Evolutionary conservation across 768 basidiomycete genomes (phyloP).

Genomic region (Lactifluus subvellereus): DNA sequence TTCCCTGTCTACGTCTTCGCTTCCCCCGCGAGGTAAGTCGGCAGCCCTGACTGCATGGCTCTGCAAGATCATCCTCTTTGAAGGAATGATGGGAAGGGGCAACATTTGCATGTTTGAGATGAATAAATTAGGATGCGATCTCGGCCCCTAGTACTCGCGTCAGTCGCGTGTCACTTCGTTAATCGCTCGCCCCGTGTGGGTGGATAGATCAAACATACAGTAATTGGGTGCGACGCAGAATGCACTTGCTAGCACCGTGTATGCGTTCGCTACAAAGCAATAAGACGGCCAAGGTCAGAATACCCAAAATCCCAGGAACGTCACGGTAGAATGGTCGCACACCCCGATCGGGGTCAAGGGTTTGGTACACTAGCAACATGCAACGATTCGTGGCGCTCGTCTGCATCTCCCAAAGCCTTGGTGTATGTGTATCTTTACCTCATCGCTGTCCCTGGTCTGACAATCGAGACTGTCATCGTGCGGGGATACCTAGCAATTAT

Average conservation of each 20-base stretch:
- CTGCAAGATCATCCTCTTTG: background rate
- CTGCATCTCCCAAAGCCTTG: background rate
- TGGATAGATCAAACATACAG: background rate
- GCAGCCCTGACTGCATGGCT: background rate
- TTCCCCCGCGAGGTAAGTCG: background rate
- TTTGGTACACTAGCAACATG: background rate
- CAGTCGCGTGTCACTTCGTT: background rate
- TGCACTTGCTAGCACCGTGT: background rate
- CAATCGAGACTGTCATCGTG: background rate
- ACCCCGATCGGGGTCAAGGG: background rate
- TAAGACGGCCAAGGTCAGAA: background rate
- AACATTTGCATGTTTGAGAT: background rate
- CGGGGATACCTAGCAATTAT: background rate
- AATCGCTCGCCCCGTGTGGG: background rate
- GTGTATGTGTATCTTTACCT: background rate
- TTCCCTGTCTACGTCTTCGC: background rate
- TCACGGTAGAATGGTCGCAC: background rate
- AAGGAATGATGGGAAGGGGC: background rate
- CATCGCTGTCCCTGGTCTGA: background rate
- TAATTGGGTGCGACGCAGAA: background rate
- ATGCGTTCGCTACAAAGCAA: background rate
- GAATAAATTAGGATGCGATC: background rate
- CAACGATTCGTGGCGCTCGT: background rate
- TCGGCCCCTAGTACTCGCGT: background rate
- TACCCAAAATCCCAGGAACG: background rate